Evolutionary conservation across 805 yeast genomes (phyloP).

Genomic region (Nakazawaea ambrosiae): DNA sequence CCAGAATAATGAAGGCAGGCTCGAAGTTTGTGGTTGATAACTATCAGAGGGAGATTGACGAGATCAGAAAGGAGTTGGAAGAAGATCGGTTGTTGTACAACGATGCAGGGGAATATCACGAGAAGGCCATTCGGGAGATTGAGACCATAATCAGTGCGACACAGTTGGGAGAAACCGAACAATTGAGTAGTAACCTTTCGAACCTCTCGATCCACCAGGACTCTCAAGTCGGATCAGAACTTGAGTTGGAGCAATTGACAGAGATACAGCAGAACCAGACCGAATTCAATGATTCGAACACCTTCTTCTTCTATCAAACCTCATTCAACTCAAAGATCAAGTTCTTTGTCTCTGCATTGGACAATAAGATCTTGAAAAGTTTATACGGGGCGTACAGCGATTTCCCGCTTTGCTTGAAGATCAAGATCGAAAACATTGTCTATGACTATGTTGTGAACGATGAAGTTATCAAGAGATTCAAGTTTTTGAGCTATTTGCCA

Average conservation of each 20-base stretch:
- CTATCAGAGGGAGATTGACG: slow-evolving; percentile 51
- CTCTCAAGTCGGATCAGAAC: background rate
- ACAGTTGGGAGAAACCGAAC: slow-evolving; percentile 28
- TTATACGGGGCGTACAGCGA: slow-evolving; percentile 53
- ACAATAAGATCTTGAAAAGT: slow-evolving; percentile 61
- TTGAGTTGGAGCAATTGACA: slow-evolving; percentile 7
- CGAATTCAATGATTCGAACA: slow-evolving; percentile 30
- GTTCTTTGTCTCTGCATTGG: slow-evolving; percentile 72
- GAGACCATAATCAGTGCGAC: slow-evolving; percentile 28
- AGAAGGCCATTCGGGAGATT: slow-evolving; percentile 50
- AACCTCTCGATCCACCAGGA: background rate
- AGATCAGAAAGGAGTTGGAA: slow-evolving; percentile 42
- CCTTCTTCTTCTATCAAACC: slow-evolving; percentile 74
- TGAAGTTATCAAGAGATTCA: slow-evolving; percentile 50
- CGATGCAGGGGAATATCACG: slow-evolving; percentile 49
- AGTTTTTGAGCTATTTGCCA: slow-evolving; percentile 78
- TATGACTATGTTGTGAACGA: slow-evolving; percentile 59
- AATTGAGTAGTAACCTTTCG: slow-evolving; percentile 13
- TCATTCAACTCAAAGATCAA: slow-evolving; percentile 60
- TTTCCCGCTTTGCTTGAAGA: slow-evolving; percentile 61
- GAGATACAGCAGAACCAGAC: slow-evolving; percentile 4
- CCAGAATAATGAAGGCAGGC: slow-evolving; percentile 68
- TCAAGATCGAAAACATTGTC: slow-evolving; percentile 62
- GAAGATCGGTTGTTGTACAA: slow-evolving; percentile 54
- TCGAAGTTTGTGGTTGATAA: slow-evolving; percentile 43